A percentile compares a stretch with the other conserved stretches of the same genome.
Conservation (phyloP, 1,284 basidiomycete genomes). For the Moesziomyces sp. region DNA sequence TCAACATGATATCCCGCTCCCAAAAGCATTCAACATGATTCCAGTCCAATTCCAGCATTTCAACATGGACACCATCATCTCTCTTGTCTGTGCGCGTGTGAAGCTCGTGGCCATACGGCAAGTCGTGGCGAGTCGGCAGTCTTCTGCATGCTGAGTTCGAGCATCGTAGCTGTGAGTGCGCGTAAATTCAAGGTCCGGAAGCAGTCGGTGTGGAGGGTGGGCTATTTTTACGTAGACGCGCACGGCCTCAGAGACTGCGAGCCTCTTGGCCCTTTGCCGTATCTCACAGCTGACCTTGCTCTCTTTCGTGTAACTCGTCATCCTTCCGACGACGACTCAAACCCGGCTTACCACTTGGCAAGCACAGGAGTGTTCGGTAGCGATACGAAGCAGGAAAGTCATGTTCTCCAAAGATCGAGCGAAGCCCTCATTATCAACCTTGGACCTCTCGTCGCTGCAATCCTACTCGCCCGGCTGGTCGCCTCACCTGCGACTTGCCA, state of each 20-base stretch:
- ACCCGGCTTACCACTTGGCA: too few species aligned
- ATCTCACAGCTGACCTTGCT: too few species aligned
- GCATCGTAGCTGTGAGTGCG: too few species aligned
- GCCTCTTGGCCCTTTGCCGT: background rate
- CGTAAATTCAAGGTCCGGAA: too few species aligned
- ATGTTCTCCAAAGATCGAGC: conserved; percentile 29
- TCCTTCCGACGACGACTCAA: too few species aligned
- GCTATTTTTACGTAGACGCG: background rate
- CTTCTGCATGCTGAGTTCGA: background rate
- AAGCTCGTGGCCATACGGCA: background rate
- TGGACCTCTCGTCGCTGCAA: conserved; percentile 52
- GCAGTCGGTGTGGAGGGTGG: background rate
- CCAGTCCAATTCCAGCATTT: conserved; percentile 38
- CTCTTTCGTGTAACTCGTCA: too few species aligned
- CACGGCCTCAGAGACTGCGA: background rate
- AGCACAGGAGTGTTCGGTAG: background rate
- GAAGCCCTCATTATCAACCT: conserved; percentile 14
- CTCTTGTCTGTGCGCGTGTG: background rate
- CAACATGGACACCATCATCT: conserved; percentile 30
- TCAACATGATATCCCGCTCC: conserved; percentile 57
- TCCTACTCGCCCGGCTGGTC: conserved; percentile 60
- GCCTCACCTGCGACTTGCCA: conserved; percentile 49
- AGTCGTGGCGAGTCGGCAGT: too few species aligned
- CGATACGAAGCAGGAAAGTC: background rate
- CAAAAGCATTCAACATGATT: conserved; percentile 52